Evolutionary conservation across 2,329 filamentous ascomycete species (phyloP).

Genomic region (Botrytis byssoidea): DNA sequence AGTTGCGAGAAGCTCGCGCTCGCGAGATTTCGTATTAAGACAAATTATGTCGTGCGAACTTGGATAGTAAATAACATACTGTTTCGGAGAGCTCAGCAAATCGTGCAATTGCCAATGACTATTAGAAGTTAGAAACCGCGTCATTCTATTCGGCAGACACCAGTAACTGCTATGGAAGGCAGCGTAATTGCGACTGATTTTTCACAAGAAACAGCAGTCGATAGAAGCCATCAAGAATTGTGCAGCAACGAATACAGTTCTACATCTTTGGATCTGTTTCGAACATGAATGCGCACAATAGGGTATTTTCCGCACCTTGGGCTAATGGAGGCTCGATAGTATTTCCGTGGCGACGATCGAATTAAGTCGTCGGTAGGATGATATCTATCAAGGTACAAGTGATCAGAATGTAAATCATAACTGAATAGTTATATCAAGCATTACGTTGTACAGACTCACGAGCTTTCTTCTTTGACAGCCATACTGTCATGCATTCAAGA

Average conservation of each 20-base stretch:
- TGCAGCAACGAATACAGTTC: neutral
- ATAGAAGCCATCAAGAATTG: neutral
- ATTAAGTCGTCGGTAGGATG: conserved; percentile 66
- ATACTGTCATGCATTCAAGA: conserved; percentile 43
- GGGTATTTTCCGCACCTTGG: conserved; percentile 53
- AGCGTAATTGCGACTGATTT: neutral
- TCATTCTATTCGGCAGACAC: neutral
- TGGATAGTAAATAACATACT: conserved; percentile 81
- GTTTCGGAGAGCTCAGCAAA: conserved; percentile 77
- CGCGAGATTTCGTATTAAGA: conserved; percentile 66
- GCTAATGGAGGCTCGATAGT: conserved; percentile 65
- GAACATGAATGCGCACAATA: neutral
- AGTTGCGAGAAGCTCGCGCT: conserved; percentile 70
- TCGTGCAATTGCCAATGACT: conserved; percentile 90
- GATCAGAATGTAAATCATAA: neutral
- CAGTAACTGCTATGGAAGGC: neutral
- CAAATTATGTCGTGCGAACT: conserved; percentile 69
- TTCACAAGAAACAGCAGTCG: neutral
- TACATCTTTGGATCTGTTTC: neutral
- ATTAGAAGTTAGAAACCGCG: conserved; percentile 17
- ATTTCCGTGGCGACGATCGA: conserved; percentile 58
- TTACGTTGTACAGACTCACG: conserved; percentile 43
- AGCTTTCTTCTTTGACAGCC: conserved; percentile 55
- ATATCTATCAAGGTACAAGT: conserved; percentile 46
- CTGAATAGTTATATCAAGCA: neutral